Conservation (phyloP, 2,329 filamentous ascomycete species). For the Dothistroma pini region DNA sequence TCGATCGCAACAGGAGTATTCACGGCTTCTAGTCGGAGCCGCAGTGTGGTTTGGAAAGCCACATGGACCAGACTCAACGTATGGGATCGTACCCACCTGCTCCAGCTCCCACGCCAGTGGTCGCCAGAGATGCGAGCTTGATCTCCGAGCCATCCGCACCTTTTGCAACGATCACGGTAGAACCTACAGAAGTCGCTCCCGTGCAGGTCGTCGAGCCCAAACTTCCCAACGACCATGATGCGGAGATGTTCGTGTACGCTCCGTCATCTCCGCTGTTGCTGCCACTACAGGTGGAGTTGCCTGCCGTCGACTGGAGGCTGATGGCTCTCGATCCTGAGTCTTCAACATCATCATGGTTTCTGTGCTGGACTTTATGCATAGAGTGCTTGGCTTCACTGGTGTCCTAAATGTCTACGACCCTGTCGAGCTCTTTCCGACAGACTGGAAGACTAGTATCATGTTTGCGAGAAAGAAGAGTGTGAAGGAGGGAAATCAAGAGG, state of each 20-base stretch:
- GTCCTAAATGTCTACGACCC: background rate
- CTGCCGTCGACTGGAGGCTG: no score
- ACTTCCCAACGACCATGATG: no score
- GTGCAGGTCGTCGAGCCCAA: no score
- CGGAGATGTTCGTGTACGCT: no score
- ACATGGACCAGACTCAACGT: background rate
- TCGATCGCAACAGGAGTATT: constrained; percentile 5
- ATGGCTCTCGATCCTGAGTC: no score
- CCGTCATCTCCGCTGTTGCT: no score
- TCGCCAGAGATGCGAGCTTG: background rate
- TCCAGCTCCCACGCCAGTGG: background rate
- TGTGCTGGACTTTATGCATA: background rate
- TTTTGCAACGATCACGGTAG: background rate
- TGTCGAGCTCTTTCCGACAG: background rate
- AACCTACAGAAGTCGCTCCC: background rate
- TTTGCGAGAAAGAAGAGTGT: background rate
- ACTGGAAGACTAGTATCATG: background rate
- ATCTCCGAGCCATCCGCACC: background rate
- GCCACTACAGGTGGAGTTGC: no score
- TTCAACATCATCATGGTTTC: no score
- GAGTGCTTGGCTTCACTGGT: background rate
- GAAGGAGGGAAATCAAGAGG: background rate
- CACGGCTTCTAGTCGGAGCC: constrained; percentile 2
- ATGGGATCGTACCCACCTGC: background rate
- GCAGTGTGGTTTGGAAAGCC: background rate